A percentile compares a stretch with the other conserved stretches of the same genome.
These are phyloP conservation scores for Diutina pseudorugosa DNA, from an alignment of 1,139 yeast genomes.

Conservation along the genomic window DNA sequence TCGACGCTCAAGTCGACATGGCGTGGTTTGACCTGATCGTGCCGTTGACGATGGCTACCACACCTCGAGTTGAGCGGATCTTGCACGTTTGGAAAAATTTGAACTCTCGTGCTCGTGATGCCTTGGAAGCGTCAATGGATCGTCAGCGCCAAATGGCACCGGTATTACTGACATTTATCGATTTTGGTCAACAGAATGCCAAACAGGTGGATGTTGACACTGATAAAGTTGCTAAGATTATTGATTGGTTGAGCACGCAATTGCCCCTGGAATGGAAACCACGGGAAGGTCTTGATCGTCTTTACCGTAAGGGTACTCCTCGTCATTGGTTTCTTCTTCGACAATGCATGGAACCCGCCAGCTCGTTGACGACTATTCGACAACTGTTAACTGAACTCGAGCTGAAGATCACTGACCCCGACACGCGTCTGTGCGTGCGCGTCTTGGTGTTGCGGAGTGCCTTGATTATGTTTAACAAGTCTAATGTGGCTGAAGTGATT, in stretches of 20 bases:
- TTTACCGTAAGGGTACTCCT: background rate
- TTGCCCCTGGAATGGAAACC: background rate
- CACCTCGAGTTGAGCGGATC: constrained; percentile 40
- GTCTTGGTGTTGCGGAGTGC: constrained; percentile 14
- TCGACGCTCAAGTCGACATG: constrained; percentile 58
- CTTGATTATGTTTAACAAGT: constrained; percentile 49
- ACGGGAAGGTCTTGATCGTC: background rate
- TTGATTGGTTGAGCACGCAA: background rate
- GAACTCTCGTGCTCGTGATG: background rate
- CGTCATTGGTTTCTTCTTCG: constrained; percentile 1
- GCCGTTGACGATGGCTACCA: constrained; percentile 38
- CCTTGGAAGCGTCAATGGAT: background rate
- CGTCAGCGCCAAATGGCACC: background rate
- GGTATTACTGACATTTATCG: background rate
- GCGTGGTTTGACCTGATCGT: constrained; percentile 48
- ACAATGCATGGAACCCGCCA: background rate
- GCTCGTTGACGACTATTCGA: background rate
- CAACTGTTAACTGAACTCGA: background rate
- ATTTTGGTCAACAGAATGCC: background rate
- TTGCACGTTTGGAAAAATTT: background rate
- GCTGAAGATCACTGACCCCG: background rate
- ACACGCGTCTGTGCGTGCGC: background rate
- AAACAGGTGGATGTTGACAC: background rate
- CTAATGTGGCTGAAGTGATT: constrained; percentile 47
- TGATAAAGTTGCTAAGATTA: background rate